phyloP scores from a whole-genome alignment of 306 rosid genomes.

The Lablab purpureus region DNA sequence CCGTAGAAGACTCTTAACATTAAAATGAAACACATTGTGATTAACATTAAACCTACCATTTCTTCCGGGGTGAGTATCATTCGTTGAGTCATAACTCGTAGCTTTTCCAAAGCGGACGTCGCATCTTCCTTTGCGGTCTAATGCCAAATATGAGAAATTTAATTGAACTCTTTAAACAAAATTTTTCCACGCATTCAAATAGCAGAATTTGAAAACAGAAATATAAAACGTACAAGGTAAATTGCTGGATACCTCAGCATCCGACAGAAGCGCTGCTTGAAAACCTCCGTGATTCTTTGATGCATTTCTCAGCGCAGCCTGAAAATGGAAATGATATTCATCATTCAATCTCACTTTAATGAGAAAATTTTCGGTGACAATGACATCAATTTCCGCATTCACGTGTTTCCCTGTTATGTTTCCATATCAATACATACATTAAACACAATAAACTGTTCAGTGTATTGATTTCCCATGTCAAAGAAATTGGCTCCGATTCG shows the following conservation, averaged over 20 bases:
- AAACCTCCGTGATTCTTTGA: conserved; percentile 60
- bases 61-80: conserved; percentile 85
- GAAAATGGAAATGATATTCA: conserved; percentile 41
- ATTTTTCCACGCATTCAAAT: conserved; percentile 24
- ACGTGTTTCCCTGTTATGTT: not conserved
- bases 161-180: conserved; percentile 36
- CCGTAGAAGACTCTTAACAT: conserved; percentile 26
- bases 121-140: conserved; percentile 76
- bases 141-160: conserved; percentile 33
- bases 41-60: conserved; percentile 63
- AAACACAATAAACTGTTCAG: not conserved
- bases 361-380: not conserved
- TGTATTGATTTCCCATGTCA: not conserved
- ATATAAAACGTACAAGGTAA: conserved; percentile 57
- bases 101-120: conserved; percentile 63
- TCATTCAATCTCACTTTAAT: not conserved
- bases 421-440: not conserved
- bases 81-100: conserved; percentile 71
- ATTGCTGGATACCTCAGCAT: conserved; percentile 84
- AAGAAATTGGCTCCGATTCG: not conserved
- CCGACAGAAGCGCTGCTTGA: conserved; percentile 59
- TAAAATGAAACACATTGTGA: not conserved
- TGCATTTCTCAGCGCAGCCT: conserved; percentile 84
- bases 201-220: conserved; percentile 33
- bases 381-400: not conserved